Evolutionary conservation across 2,329 filamentous ascomycete genomes (phyloP).

Genomic region (Xylaria arbuscula): DNA sequence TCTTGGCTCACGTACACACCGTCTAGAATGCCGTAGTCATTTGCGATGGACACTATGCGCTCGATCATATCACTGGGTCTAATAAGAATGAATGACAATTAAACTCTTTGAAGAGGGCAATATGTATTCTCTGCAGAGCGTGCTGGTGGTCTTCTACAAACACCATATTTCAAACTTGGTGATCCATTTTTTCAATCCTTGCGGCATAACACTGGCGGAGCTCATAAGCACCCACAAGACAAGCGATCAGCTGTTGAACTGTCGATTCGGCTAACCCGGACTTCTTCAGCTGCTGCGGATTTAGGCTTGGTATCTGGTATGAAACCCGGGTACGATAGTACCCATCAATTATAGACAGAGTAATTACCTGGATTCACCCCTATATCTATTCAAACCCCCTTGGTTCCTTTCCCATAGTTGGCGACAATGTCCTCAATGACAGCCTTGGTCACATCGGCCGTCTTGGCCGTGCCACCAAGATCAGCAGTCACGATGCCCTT

Average conservation of each 20-base stretch:
- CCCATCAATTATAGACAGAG: background rate
- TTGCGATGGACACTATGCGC: too few species aligned
- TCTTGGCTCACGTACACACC: too few species aligned
- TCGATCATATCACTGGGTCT: too few species aligned
- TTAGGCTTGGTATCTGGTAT: background rate
- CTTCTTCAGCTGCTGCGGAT: background rate
- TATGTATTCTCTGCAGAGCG: too few species aligned
- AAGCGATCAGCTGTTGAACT: background rate
- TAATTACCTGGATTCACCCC: background rate
- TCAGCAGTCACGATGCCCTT: constrained; percentile 64
- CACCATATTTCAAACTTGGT: too few species aligned
- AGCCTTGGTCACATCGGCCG: constrained; percentile 52
- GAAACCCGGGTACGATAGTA: background rate
- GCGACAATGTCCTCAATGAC: constrained; percentile 44
- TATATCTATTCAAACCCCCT: background rate
- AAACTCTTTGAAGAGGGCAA: too few species aligned
- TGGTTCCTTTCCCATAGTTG: constrained; percentile 14
- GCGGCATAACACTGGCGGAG: too few species aligned
- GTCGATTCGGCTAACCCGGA: background rate
- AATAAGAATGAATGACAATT: too few species aligned
- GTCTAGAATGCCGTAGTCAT: too few species aligned
- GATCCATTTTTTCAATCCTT: too few species aligned
- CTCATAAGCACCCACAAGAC: too few species aligned
- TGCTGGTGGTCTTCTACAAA: too few species aligned
- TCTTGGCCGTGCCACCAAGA: constrained; percentile 60